phyloP scores from a whole-genome alignment of 139 green algal genomes.

The Nannochloris sp. region DNA sequence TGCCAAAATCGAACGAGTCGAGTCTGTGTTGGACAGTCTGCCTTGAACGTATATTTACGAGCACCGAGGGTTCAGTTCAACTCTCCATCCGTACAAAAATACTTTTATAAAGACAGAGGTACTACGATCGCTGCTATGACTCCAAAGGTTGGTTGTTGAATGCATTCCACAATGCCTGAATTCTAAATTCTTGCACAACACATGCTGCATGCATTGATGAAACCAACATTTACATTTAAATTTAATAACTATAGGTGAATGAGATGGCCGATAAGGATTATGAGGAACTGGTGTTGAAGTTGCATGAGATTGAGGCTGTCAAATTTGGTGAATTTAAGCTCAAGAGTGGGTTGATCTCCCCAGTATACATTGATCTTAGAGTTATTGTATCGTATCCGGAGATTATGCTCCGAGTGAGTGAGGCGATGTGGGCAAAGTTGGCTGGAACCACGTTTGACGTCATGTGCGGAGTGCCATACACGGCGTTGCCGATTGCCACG shows the following conservation, averaged over 20 bases:
- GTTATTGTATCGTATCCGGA: slow-evolving; percentile 97
- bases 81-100: too few species aligned
- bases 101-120: too few species aligned
- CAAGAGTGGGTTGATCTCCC: slow-evolving; percentile 91
- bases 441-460: slow-evolving; percentile 73
- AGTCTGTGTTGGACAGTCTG: too few species aligned
- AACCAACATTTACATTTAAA: not conserved
- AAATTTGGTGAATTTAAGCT: slow-evolving; percentile 99
- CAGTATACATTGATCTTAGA: slow-evolving; percentile 96
- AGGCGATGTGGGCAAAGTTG: slow-evolving; percentile 80
- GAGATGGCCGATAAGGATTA: slow-evolving; percentile 59
- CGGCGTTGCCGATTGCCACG: slow-evolving; percentile 95
- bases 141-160: too few species aligned
- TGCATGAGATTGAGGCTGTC: slow-evolving; percentile 90
- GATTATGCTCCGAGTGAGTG: slow-evolving; percentile 75
- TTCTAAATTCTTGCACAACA: not conserved
- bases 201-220: not conserved
- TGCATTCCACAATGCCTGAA: too few species aligned
- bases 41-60: too few species aligned
- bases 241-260: slow-evolving; percentile 11
- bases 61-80: too few species aligned
- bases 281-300: slow-evolving; percentile 75
- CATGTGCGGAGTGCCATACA: slow-evolving; percentile 99
- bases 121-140: too few species aligned
- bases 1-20: too few species aligned